Evolutionary conservation across 208 protist species (phyloP), one percentile per base, ranked within the genome.

Genomic region (Acanthamoeba castellanii): DNA sequence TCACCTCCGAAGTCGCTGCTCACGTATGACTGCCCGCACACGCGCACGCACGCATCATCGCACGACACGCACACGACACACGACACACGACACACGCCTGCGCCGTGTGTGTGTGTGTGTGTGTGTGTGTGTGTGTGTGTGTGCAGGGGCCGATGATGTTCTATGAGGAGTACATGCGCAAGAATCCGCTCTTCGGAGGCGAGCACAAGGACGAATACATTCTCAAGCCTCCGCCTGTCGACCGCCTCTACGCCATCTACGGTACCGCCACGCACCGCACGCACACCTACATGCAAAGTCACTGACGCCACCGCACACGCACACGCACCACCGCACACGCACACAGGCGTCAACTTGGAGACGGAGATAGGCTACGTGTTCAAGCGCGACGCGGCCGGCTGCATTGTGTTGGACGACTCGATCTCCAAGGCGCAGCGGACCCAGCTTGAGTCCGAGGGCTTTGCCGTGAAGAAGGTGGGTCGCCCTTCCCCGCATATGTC

Each of bases 311-410:
- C 7, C 50, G 14, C 50, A 55, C 50, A 55, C 50, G 14, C 50
- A 55, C 50, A 55, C 6, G 8, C 50, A 9, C 3, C 30, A 57
- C 42, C 22, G 7, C 50, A 55, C 50, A 9, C 50, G 14, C 50
- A 55, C 50, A 55, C 50, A 55, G 50, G 50, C 50, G 27, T 91
- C n/a, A 70, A 91, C 34, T 47, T 91, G 14, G 84, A 91, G 27
- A 91, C 84, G 27, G 84, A 91, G 37, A n/a, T 91, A 5, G 59
- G n/a, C 32, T 91, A 91, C 37, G 22, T 91, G 27, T 91, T 72
- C 57, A 91, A 64, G 57, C 9, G 61, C 16, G 57, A 70, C 84
- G 42, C 70, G 32, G 22, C 32, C 42, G 84, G 84, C 55, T 18
- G 30, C 22, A 3, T 91, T 8, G 55, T 27, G 30, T 25, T 91